Evolutionary conservation across 345 rosid genomes (phyloP).

Genomic region (Murraya paniculata): DNA sequence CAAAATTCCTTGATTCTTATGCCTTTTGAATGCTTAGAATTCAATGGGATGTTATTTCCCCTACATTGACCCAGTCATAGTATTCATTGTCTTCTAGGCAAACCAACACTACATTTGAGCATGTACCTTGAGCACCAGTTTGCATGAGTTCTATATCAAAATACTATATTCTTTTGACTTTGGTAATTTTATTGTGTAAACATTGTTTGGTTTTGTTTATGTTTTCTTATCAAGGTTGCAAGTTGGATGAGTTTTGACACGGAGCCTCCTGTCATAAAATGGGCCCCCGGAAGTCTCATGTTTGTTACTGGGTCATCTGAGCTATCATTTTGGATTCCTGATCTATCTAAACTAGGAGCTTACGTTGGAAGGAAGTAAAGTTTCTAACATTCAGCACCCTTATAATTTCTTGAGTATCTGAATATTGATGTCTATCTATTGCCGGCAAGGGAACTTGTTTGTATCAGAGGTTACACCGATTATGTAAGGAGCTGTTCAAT

Average conservation of each 20-base stretch:
- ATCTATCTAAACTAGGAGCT: constrained; percentile 82
- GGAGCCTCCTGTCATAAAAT: constrained; percentile 79
- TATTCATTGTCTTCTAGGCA: background rate
- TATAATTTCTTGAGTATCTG: background rate
- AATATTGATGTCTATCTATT: background rate
- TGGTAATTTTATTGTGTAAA: background rate
- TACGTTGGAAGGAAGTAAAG: constrained; percentile 68
- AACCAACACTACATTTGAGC: background rate
- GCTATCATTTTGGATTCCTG: constrained; percentile 82
- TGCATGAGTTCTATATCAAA: background rate
- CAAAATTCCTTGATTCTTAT: constrained; percentile 15
- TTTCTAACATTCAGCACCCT: background rate
- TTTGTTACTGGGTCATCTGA: constrained; percentile 88
- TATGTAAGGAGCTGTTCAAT: background rate
- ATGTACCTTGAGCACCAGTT: background rate
- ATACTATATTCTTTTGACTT: background rate
- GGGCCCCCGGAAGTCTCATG: constrained; percentile 97
- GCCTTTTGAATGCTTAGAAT: background rate
- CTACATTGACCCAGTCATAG: background rate
- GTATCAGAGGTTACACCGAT: background rate
- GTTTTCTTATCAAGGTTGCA: constrained; percentile 51
- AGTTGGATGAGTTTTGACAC: constrained; percentile 77
- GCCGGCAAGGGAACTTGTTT: background rate
- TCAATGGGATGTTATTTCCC: background rate
- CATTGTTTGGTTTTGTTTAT: background rate